Conservation (phyloP, 164 flowering plant species). For the Cinnamomum micranthum region DNA sequence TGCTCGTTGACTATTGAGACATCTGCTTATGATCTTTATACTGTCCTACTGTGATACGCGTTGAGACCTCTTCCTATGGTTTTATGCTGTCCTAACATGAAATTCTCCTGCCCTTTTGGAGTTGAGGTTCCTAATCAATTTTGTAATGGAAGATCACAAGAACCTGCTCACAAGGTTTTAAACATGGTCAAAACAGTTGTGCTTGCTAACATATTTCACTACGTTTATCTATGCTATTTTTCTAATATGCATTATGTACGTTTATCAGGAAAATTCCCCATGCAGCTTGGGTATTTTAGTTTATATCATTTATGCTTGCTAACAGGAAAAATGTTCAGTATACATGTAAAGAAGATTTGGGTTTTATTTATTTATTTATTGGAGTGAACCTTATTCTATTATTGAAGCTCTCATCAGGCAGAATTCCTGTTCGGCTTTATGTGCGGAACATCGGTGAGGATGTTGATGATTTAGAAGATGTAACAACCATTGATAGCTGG, state of each 20-base stretch:
- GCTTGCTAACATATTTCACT: too few species aligned
- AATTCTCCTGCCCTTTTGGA: too few species aligned
- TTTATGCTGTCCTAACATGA: too few species aligned
- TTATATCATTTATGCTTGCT: neutral
- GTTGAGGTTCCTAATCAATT: too few species aligned
- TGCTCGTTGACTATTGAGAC: too few species aligned
- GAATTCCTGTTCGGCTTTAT: constrained; percentile 88
- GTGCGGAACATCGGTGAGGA: constrained; percentile 48
- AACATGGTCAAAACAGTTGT: too few species aligned
- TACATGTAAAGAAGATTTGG: neutral
- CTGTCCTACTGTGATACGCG: too few species aligned
- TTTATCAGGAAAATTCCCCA: neutral
- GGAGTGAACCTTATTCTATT: constrained; percentile 5
- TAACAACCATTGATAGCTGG: constrained; percentile 65
- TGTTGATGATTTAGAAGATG: constrained; percentile 65
- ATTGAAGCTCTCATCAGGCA: constrained; percentile 48
- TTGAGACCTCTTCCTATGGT: too few species aligned
- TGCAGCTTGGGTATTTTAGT: neutral
- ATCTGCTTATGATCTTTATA: too few species aligned
- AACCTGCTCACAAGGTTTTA: too few species aligned
- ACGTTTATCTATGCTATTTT: too few species aligned
- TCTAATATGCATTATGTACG: neutral
- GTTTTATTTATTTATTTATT: neutral
- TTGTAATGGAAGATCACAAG: too few species aligned
- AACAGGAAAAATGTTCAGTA: neutral